phyloP scores from a whole-genome alignment of 225 moss, liverwort and hornwort genomes.

The Marchantia paleacea region DNA sequence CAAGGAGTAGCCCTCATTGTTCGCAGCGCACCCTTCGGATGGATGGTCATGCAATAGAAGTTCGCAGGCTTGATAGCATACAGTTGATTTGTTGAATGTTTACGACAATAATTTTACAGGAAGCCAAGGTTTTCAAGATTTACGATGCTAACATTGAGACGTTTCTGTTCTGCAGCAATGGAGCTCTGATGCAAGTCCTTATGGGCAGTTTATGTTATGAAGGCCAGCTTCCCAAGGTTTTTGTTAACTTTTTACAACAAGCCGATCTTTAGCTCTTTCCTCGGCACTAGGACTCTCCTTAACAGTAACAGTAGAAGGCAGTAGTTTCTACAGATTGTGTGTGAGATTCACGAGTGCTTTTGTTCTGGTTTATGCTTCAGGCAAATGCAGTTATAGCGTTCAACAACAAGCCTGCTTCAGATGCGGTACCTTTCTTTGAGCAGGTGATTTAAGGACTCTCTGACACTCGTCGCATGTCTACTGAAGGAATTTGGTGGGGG shows the following conservation, averaged over 20 bases:
- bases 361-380: slow-evolving; percentile 28
- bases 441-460: slow-evolving; percentile 43
- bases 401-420: slow-evolving; percentile 89
- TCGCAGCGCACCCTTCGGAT: too few species aligned
- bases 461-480: too few species aligned
- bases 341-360: not conserved
- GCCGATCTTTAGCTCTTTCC: not conserved
- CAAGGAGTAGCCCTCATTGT: too few species aligned
- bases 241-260: not conserved
- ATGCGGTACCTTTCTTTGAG: slow-evolving; percentile 90
- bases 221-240: slow-evolving; percentile 70
- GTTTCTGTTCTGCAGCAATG: slow-evolving; percentile 50
- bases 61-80: not conserved
- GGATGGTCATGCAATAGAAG: not conserved
- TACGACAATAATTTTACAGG: too few species aligned
- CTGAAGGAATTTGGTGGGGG: not conserved
- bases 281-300: not conserved
- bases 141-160: not conserved
- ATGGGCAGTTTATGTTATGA: slow-evolving; percentile 78
- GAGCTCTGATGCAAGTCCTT: slow-evolving; percentile 93
- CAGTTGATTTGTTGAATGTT: too few species aligned
- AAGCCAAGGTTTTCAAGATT: not conserved
- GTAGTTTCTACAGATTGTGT: not conserved
- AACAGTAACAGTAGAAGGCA: not conserved
- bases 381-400: slow-evolving; percentile 90